phyloP scores from a whole-genome alignment of 1,139 yeast species.

The Zygosaccharomyces pseudobailii region DNA sequence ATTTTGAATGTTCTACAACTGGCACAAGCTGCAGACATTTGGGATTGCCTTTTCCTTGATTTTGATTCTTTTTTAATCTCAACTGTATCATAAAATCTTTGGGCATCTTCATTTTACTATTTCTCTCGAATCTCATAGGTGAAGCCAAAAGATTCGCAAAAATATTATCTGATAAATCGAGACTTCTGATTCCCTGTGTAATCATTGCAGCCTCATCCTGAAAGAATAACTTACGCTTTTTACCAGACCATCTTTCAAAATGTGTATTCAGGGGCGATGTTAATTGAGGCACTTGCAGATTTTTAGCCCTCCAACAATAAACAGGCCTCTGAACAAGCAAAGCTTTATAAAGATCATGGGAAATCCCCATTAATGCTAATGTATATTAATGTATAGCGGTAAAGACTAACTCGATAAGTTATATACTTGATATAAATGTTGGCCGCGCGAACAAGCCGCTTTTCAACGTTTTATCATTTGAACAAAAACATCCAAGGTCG shows the following conservation, averaged over 20 bases:
- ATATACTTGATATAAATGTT: not conserved
- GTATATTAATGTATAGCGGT: no score
- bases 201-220: slow-evolving; percentile 1
- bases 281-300: not conserved
- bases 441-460: not conserved
- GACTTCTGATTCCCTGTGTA: slow-evolving; percentile 5
- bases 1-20: slow-evolving; percentile 5
- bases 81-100: slow-evolving; percentile 24
- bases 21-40: slow-evolving; percentile 7
- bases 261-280: slow-evolving; percentile 25
- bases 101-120: slow-evolving; percentile 21
- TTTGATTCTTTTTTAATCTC: slow-evolving; percentile 9
- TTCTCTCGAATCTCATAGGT: slow-evolving; percentile 28
- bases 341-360: not conserved
- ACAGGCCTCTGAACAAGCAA: not conserved
- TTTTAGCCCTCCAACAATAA: not conserved
- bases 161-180: slow-evolving; percentile 18
- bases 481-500: not conserved
- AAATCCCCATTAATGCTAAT: not conserved
- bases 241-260: slow-evolving; percentile 33
- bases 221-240: slow-evolving; percentile 17
- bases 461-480: not conserved
- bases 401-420: not conserved
- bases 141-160: slow-evolving; percentile 28
- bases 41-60: not conserved